Percentiles rank a stretch among this genome's conserved stretches.
Conservation (phyloP, 108 stramenopile species). For the Stephanodiscus minutulus region DNA sequence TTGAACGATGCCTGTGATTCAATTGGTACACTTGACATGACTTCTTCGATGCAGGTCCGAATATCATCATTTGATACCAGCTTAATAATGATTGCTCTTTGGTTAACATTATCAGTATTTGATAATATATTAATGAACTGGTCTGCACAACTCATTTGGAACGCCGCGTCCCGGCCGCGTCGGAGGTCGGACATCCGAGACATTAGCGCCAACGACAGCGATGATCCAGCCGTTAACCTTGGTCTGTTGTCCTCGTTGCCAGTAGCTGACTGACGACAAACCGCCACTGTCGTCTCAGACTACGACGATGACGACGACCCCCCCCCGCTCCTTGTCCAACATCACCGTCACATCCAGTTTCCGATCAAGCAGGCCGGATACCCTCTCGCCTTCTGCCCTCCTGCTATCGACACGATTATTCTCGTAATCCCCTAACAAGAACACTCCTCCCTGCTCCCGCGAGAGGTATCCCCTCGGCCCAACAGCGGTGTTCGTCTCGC, state of each 20-base stretch:
- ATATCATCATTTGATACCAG: too few species aligned
- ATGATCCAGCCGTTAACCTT: background rate
- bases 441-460: constrained; percentile 6
- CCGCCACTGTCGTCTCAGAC: background rate
- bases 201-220: constrained; percentile 20
- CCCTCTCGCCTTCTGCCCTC: constrained; percentile 18
- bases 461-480: constrained; percentile 29
- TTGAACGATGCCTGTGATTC: too few species aligned
- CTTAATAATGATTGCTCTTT: too few species aligned
- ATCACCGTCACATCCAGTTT: constrained; percentile 38
- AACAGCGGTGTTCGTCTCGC: constrained; percentile 31
- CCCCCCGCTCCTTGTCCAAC: constrained; percentile 35
- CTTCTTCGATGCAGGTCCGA: too few species aligned
- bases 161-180: constrained; percentile 20
- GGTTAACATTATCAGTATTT: too few species aligned
- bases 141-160: constrained; percentile 27
- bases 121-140: too few species aligned
- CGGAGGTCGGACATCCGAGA: constrained; percentile 34
- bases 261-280: background rate
- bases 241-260: too few species aligned
- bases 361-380: constrained; percentile 40
- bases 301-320: background rate
- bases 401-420: constrained; percentile 39
- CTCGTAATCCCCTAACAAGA: constrained; percentile 28
- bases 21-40: too few species aligned